Conservation (phyloP, 2,329 filamentous ascomycete species). For the Diaporthe ilicicola region DNA sequence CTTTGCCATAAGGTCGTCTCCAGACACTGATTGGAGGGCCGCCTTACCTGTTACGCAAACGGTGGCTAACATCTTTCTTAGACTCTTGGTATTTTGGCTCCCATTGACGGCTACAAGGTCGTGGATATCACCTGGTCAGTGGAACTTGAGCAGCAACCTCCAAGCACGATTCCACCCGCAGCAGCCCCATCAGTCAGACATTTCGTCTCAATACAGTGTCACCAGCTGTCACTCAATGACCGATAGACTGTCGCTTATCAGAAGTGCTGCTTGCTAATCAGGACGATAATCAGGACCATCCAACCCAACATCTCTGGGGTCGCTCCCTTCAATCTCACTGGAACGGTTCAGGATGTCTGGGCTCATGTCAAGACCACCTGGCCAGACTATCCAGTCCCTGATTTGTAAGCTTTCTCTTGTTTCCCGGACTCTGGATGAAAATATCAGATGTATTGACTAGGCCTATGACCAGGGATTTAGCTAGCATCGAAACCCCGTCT, state of each 20-base stretch:
- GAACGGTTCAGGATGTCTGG: slow-evolving; percentile 24
- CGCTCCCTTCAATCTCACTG: slow-evolving; percentile 1
- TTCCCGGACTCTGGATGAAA: background rate
- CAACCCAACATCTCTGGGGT: slow-evolving; percentile 1
- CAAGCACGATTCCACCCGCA: background rate
- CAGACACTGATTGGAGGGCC: no score
- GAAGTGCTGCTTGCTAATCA: background rate
- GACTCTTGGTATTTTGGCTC: background rate
- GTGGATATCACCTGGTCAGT: slow-evolving; percentile 22
- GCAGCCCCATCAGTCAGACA: no score
- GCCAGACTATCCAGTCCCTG: background rate
- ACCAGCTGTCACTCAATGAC: background rate
- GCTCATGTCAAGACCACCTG: background rate
- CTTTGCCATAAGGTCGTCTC: no score
- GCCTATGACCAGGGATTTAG: background rate
- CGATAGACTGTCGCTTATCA: background rate
- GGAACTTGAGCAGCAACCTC: background rate
- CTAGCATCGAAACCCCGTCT: background rate
- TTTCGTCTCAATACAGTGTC: background rate
- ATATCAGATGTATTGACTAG: background rate
- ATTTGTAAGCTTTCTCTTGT: background rate
- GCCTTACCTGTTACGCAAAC: background rate
- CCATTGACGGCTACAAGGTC: slow-evolving; percentile 2
- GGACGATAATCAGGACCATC: background rate
- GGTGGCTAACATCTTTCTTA: background rate